Percentiles rank a stretch among this genome's conserved stretches.
Conservation (phyloP, 495 filamentous ascomycete genomes). For the Tuber umbilicatum region DNA sequence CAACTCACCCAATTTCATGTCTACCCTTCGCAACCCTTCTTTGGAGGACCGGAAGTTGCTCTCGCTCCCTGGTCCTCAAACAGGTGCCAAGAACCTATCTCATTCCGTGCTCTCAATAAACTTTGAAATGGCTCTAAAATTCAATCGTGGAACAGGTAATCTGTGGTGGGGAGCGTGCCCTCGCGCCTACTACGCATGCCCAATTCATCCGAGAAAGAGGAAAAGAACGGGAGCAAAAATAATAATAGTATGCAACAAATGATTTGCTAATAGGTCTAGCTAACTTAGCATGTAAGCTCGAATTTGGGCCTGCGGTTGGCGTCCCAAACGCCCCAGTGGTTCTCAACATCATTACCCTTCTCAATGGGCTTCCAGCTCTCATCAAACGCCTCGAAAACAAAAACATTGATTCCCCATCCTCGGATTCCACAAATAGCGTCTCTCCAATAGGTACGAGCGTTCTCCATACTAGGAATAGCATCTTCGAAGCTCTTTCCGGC, state of each 20-base stretch:
- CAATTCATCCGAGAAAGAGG: background rate
- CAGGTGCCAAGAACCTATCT: no score
- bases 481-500: constrained; percentile 60
- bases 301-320: constrained; percentile 59
- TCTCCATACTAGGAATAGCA: constrained; percentile 56
- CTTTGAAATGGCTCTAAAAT: no score
- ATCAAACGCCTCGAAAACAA: constrained; percentile 73
- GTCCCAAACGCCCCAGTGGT: constrained; percentile 69
- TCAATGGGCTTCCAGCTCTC: constrained; percentile 62
- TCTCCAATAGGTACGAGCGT: constrained; percentile 59
- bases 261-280: background rate
- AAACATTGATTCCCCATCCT: constrained; percentile 67
- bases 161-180: background rate
- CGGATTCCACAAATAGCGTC: constrained; percentile 64
- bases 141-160: no score
- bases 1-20: no score
- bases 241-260: background rate
- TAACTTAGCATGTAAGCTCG: constrained; percentile 49
- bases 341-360: constrained; percentile 69
- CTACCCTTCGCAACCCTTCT: no score
- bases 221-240: background rate
- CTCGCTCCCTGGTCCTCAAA: no score
- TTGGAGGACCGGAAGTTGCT: no score
- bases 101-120: no score
- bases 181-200: background rate